Evolutionary conservation across 2,329 filamentous ascomycete species (phyloP).

Genomic region (Penicillium sp.): DNA sequence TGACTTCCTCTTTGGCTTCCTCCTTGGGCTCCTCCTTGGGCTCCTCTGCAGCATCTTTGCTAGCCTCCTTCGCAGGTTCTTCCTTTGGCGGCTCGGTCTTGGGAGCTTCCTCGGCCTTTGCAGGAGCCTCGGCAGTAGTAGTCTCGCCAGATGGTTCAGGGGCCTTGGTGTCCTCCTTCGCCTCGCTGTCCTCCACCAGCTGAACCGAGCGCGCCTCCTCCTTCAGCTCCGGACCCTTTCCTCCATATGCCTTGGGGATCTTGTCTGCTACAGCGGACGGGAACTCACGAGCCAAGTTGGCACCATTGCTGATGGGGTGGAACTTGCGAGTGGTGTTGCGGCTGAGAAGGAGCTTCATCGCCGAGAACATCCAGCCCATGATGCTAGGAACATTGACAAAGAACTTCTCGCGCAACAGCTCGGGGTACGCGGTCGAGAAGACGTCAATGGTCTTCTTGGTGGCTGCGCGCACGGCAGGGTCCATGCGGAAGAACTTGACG

Average conservation of each 20-base stretch:
- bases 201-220: constrained; percentile 35
- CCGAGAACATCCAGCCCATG: constrained; percentile 81
- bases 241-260: constrained; percentile 76
- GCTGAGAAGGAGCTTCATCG: constrained; percentile 72
- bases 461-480: constrained; percentile 70
- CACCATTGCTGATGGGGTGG: constrained; percentile 72
- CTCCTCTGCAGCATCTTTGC: constrained; percentile 11
- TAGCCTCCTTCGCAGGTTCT: constrained; percentile 10
- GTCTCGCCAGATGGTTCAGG: constrained; percentile 3
- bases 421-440: constrained; percentile 80
- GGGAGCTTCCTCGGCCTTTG: constrained; percentile 13
- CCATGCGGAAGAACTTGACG: constrained; percentile 80
- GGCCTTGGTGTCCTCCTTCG: constrained; percentile 13
- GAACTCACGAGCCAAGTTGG: constrained; percentile 62
- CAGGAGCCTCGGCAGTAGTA: constrained; percentile 8
- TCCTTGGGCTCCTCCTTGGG: constrained; percentile 19
- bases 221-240: constrained; percentile 58
- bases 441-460: constrained; percentile 77
- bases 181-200: constrained; percentile 28
- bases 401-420: constrained; percentile 86
- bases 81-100: constrained; percentile 16
- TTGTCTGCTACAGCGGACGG: constrained; percentile 55
- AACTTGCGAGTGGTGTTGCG: constrained; percentile 75
- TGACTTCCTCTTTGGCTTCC: constrained; percentile 5
- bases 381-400: constrained; percentile 90